Evolutionary conservation across 495 filamentous ascomycete genomes (phyloP), one percentile per base, ranked within the genome.

Genomic region (Pseudotulostoma volvatum): DNA sequence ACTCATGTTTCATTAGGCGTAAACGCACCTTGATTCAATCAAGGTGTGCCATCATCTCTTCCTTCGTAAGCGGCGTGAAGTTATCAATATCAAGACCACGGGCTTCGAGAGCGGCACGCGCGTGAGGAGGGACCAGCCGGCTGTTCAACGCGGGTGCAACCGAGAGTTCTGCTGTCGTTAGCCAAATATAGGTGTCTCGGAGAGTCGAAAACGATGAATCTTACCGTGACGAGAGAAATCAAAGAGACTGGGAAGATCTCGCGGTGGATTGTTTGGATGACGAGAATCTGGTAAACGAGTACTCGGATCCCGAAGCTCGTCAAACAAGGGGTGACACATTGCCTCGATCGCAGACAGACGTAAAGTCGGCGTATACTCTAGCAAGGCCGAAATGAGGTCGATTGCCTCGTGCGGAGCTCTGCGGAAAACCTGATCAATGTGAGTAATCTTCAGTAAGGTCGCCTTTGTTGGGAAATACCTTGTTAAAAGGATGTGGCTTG

Each of bases 321-420:
- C 90, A 49, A 97, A 97, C 71, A 97, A 97, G 18, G 92, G 83
- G 50, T 97, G 92, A 45, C 88, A 84, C 85, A 97, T 93, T 9
- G 90, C 90, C 48, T 97, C 84, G 31, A 97, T 76, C 7, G 90
- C 87, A 2, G 84, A 86, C 20, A 96, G 72, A 41, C 90, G 82
- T 61, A 94, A 83, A 4, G 92, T 95, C 9, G 90, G 90, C 0
- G 90, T 97, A 55, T 97, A 97, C 64, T 97, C 90, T 16, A 97
- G 68, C 34, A 97, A 66, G 32, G 77, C 76, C 13, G 87, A 88
- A 57, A 97, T 97, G 43, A 97, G 65, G 51, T 96, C 90, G 53
- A 97, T 93, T 15, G 90, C 90, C 54, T 87, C 83, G 9, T 73
- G 66, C 38, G 90, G 81, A 17, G 90, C 90, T 71, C 84, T 90